Evolutionary conservation across 345 rosid species (phyloP).

Genomic region (Eutrema japonicum): DNA sequence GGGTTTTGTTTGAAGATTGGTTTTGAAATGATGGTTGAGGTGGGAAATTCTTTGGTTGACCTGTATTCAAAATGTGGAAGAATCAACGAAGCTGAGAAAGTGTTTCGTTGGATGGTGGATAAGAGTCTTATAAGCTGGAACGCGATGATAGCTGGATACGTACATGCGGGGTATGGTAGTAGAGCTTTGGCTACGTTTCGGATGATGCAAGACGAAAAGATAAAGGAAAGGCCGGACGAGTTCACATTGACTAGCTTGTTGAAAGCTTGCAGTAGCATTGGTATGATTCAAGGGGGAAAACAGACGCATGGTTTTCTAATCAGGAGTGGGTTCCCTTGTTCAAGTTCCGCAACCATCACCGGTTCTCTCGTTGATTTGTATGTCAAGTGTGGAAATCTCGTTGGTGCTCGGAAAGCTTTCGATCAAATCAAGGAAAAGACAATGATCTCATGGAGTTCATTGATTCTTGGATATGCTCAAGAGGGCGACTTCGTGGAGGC

Average conservation of each 20-base stretch:
- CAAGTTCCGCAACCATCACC: slow-evolving; percentile 48
- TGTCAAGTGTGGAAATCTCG: slow-evolving; percentile 65
- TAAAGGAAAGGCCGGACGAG: slow-evolving; percentile 60
- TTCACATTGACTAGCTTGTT: slow-evolving; percentile 70
- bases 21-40: slow-evolving; percentile 57
- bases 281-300: slow-evolving; percentile 55
- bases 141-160: slow-evolving; percentile 70
- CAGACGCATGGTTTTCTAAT: slow-evolving; percentile 70
- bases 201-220: slow-evolving; percentile 50
- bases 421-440: slow-evolving; percentile 60
- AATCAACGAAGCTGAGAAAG: slow-evolving; percentile 56
- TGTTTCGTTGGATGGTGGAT: slow-evolving; percentile 55
- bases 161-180: slow-evolving; percentile 52
- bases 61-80: slow-evolving; percentile 82
- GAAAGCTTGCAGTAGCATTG: slow-evolving; percentile 67
- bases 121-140: slow-evolving; percentile 76
- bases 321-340: slow-evolving; percentile 60
- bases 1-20: slow-evolving; percentile 61
- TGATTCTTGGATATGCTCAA: slow-evolving; percentile 86
- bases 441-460: slow-evolving; percentile 70
- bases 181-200: slow-evolving; percentile 66
- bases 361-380: slow-evolving; percentile 81
- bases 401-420: slow-evolving; percentile 63
- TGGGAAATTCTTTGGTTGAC: slow-evolving; percentile 74
- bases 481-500: slow-evolving; percentile 67